Percentiles rank a stretch among this genome's conserved stretches.
These are phyloP conservation scores for Thraustotheca clavata DNA, from an alignment of 352 stramenopile genomes.

Conservation along the genomic window DNA sequence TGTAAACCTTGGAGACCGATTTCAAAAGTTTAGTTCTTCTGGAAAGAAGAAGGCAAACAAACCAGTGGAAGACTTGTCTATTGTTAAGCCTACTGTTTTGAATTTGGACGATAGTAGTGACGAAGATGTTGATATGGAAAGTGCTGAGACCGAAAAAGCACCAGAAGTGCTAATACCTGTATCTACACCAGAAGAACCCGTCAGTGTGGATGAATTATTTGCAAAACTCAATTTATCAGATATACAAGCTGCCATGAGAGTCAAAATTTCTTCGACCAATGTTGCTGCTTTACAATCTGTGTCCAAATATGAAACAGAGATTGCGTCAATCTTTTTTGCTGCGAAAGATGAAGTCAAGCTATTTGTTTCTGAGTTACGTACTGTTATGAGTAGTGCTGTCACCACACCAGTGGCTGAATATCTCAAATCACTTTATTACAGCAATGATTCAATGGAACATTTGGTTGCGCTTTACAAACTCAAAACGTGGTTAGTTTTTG, in stretches of 20 bases:
- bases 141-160: background rate
- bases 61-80: background rate
- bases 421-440: background rate
- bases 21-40: slow-evolving; percentile 48
- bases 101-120: background rate
- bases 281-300: background rate
- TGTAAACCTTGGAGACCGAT: slow-evolving; percentile 64
- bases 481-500: background rate
- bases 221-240: background rate
- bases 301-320: slow-evolving; percentile 1
- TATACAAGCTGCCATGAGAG: background rate
- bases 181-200: background rate
- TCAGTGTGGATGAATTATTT: background rate
- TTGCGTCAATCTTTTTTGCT: background rate
- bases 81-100: background rate
- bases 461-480: background rate
- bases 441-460: no score
- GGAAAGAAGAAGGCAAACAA: slow-evolving; percentile 3
- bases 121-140: slow-evolving; percentile 1
- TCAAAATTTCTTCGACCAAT: background rate
- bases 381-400: background rate
- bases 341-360: background rate
- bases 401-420: background rate
- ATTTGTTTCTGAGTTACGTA: background rate
- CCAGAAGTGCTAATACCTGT: background rate